These are phyloP conservation scores for Saturnispora kantuleensis DNA, from an alignment of 805 yeast species.

Conservation along the genomic window DNA sequence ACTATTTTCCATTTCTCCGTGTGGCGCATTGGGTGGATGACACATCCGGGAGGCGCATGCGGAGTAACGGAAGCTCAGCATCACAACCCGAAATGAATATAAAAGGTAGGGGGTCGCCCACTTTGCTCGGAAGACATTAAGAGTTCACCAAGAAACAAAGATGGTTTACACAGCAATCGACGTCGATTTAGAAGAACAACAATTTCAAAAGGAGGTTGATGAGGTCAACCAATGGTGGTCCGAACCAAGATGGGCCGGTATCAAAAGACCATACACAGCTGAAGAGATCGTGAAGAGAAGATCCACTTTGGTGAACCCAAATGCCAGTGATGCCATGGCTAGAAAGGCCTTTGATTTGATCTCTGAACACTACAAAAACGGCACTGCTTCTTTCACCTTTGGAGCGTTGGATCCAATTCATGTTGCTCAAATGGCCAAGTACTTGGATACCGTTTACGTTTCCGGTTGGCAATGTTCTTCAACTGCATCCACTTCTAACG, in stretches of 20 bases:
- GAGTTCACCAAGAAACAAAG: background rate
- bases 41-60: slow-evolving; percentile 7
- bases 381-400: slow-evolving; percentile 77
- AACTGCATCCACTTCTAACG: slow-evolving; percentile 94
- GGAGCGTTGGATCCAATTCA: slow-evolving; percentile 97
- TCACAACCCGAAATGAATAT: background rate
- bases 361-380: slow-evolving; percentile 59
- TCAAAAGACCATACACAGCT: slow-evolving; percentile 81
- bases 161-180: slow-evolving; percentile 50
- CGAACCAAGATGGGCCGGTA: slow-evolving; percentile 81
- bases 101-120: background rate
- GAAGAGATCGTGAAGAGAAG: slow-evolving; percentile 86
- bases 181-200: slow-evolving; percentile 50
- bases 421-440: slow-evolving; percentile 93
- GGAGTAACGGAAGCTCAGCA: slow-evolving; percentile 9
- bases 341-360: slow-evolving; percentile 68
- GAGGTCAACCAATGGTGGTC: slow-evolving; percentile 87
- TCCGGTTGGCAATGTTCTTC: slow-evolving; percentile 99
- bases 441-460: slow-evolving; percentile 84
- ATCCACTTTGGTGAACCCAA: slow-evolving; percentile 62
- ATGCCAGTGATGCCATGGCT: slow-evolving; percentile 73
- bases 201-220: slow-evolving; percentile 57
- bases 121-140: background rate
- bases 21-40: slow-evolving; percentile 2
- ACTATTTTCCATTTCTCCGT: background rate